Evolutionary conservation across 1,139 yeast species (phyloP).

Genomic region (Suhomyces bribrorum): DNA sequence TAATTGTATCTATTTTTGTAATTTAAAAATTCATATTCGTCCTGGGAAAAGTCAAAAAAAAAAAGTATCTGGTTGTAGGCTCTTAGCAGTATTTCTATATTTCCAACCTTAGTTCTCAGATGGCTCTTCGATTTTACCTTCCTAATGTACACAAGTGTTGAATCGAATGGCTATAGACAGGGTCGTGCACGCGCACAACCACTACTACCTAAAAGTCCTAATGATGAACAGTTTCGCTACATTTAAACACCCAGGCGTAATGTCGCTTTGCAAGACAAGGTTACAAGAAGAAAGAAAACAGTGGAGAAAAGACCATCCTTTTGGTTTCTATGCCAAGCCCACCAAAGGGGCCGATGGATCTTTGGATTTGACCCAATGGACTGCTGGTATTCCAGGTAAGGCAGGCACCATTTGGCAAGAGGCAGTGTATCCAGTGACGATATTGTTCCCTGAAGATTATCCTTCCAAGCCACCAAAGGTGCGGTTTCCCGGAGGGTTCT

Average conservation of each 20-base stretch:
- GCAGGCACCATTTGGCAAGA: slow-evolving; percentile 84
- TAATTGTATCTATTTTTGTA: no score
- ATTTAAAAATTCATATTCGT: no score
- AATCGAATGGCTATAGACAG: not conserved
- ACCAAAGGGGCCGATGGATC: slow-evolving; percentile 74
- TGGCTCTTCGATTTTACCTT: no score
- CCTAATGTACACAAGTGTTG: no score
- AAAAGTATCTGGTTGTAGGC: no score
- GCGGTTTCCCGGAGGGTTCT: slow-evolving; percentile 81
- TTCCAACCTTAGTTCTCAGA: no score
- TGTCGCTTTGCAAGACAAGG: slow-evolving; percentile 70
- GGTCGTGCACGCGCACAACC: slow-evolving; percentile 2
- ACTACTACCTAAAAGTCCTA: not conserved
- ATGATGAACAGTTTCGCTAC: not conserved
- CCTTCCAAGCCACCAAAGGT: slow-evolving; percentile 98
- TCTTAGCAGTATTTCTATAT: no score
- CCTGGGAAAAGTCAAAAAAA: no score
- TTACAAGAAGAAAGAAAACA: slow-evolving; percentile 88
- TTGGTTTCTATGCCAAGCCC: slow-evolving; percentile 95
- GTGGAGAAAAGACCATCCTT: slow-evolving; percentile 99
- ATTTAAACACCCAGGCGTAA: slow-evolving; percentile 6
- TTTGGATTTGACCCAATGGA: slow-evolving; percentile 84
- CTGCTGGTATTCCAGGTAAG: slow-evolving; percentile 95
- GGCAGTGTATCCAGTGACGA: slow-evolving; percentile 84
- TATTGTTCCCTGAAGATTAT: slow-evolving; percentile 83